Conservation (phyloP, 345 rosid species). For the Populus deltoides region DNA sequence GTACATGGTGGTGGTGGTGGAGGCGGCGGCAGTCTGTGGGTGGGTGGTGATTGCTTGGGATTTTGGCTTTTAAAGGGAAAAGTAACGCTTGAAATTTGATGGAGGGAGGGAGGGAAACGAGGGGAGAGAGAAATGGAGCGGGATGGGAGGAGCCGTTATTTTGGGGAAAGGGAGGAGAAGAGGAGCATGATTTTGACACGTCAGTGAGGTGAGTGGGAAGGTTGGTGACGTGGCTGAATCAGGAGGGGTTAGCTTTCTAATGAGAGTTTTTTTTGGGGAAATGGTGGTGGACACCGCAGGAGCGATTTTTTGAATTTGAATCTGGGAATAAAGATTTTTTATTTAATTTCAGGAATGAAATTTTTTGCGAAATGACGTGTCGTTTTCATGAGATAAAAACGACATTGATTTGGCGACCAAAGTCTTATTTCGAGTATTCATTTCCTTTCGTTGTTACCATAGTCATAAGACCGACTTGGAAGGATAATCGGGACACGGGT, state of each 20-base stretch:
- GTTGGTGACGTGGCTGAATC: slow-evolving; percentile 30
- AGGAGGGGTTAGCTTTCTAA: not conserved
- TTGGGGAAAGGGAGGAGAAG: slow-evolving; percentile 1
- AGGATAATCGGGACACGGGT: too few relatives aligned
- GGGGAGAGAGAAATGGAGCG: slow-evolving; percentile 1
- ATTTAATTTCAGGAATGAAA: too few relatives aligned
- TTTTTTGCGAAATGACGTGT: too few relatives aligned
- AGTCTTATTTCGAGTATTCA: too few relatives aligned
- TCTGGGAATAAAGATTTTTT: too few relatives aligned
- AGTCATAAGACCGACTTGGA: too few relatives aligned
- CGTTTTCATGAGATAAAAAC: too few relatives aligned
- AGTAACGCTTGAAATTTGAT: slow-evolving; percentile 37
- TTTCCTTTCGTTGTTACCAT: too few relatives aligned
- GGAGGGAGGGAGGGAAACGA: slow-evolving; percentile 17
- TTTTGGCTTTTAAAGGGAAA: not conserved
- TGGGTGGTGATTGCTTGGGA: not conserved
- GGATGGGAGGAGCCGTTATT: slow-evolving; percentile 42
- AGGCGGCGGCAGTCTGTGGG: not conserved
- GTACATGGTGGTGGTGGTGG: not conserved
- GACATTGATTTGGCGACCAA: too few relatives aligned
- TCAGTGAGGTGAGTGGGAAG: not conserved
- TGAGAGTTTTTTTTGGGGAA: not conserved
- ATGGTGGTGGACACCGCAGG: not conserved
- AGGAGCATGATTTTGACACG: slow-evolving; percentile 22
- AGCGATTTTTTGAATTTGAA: not conserved